phyloP scores from a whole-genome alignment of 768 basidiomycete genomes.

The Sarcodon sp. region DNA sequence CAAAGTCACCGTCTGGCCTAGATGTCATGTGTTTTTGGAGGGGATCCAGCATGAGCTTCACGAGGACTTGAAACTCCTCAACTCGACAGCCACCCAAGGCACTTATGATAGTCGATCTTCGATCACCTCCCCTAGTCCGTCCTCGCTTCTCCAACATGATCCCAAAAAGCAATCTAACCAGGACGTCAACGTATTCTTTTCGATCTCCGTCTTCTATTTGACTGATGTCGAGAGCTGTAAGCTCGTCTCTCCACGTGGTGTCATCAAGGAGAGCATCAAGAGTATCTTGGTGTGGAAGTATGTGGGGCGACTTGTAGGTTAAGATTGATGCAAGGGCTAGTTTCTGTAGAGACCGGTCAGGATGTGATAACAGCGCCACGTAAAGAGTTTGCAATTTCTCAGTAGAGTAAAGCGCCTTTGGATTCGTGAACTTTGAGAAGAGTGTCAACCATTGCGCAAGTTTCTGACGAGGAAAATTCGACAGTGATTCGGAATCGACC shows the following conservation, averaged over 20 bases:
- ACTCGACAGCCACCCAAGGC: slow-evolving; percentile 58
- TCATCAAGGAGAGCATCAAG: slow-evolving; percentile 70
- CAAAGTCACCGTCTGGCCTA: neutral
- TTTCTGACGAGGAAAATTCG: slow-evolving; percentile 42
- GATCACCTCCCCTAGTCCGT: slow-evolving; percentile 47
- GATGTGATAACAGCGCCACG: slow-evolving; percentile 66
- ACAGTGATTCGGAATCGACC: slow-evolving; percentile 19
- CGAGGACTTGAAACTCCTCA: slow-evolving; percentile 62
- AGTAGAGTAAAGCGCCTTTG: slow-evolving; percentile 73
- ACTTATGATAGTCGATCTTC: slow-evolving; percentile 65
- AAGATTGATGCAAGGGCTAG: slow-evolving; percentile 68
- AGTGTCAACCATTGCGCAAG: slow-evolving; percentile 71
- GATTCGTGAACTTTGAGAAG: slow-evolving; percentile 85
- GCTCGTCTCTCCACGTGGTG: slow-evolving; percentile 79
- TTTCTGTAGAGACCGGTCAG: slow-evolving; percentile 68
- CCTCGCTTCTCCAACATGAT: slow-evolving; percentile 75
- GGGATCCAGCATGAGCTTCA: slow-evolving; percentile 81
- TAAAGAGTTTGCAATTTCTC: slow-evolving; percentile 56
- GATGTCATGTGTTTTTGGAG: slow-evolving; percentile 20
- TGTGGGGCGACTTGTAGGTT: slow-evolving; percentile 61
- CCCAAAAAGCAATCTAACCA: slow-evolving; percentile 76
- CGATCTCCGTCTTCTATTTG: slow-evolving; percentile 45
- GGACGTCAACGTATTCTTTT: slow-evolving; percentile 48
- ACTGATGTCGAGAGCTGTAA: slow-evolving; percentile 56
- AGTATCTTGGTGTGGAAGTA: slow-evolving; percentile 45